A percentile compares a stretch with the other conserved stretches of the same genome.
Evolutionary conservation across 1,284 basidiomycete genomes (phyloP).

Genomic region (Lignosus rhinocerotis): DNA sequence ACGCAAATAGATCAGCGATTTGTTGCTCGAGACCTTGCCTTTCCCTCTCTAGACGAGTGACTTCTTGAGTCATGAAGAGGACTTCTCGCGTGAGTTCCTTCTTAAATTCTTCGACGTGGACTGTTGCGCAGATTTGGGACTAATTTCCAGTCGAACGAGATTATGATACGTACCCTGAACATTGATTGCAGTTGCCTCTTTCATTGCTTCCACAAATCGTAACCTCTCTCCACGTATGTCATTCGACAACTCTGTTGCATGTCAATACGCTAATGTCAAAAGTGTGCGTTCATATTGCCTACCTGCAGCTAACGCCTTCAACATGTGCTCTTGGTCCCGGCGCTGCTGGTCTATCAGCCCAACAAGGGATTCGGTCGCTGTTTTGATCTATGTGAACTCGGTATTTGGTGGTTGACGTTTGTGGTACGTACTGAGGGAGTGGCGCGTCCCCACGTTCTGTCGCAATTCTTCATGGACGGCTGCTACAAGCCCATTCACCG

Average conservation of each 20-base stretch:
- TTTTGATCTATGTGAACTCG: slow-evolving; percentile 10
- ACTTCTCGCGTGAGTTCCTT: slow-evolving; percentile 76
- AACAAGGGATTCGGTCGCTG: slow-evolving; percentile 59
- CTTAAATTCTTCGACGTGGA: slow-evolving; percentile 84
- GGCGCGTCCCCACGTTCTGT: slow-evolving; percentile 38
- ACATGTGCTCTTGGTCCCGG: slow-evolving; percentile 66
- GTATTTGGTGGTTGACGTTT: no score
- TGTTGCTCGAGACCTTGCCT: slow-evolving; percentile 73
- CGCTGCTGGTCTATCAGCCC: slow-evolving; percentile 66
- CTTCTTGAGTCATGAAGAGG: slow-evolving; percentile 71
- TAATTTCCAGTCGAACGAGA: neutral
- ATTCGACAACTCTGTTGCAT: slow-evolving; percentile 62
- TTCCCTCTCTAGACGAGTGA: slow-evolving; percentile 71
- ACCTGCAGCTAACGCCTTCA: slow-evolving; percentile 68
- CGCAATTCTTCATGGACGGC: slow-evolving; percentile 40
- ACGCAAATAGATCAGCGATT: slow-evolving; percentile 71
- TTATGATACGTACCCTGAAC: slow-evolving; percentile 59
- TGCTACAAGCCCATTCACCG: slow-evolving; percentile 48
- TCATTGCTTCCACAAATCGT: slow-evolving; percentile 88
- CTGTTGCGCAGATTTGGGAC: slow-evolving; percentile 37
- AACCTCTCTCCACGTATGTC: slow-evolving; percentile 84
- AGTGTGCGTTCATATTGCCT: neutral
- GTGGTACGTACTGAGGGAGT: slow-evolving; percentile 33
- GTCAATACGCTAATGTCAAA: neutral
- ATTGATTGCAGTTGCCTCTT: slow-evolving; percentile 84